Percentiles rank a stretch among this genome's conserved stretches.
Conservation (phyloP, 768 basidiomycete species). For the Lactarius sanguifluus region DNA sequence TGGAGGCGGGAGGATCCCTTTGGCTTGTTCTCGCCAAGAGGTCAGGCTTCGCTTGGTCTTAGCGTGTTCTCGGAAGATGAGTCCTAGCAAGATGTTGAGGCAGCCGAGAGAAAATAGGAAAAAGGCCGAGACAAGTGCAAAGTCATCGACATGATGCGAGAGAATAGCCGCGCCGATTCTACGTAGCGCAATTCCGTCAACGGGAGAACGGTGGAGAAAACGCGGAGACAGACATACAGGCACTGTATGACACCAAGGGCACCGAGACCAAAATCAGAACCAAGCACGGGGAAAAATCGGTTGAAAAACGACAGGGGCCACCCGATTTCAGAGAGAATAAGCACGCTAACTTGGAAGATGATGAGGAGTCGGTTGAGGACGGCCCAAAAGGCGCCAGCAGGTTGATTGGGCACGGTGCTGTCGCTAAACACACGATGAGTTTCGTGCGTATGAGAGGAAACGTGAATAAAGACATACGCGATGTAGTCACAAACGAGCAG, state of each 20-base stretch:
- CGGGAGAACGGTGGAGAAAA: conserved; percentile 1
- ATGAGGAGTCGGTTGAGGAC: conserved; percentile 86
- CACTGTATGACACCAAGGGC: conserved; percentile 85
- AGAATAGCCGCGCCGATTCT: conserved; percentile 53
- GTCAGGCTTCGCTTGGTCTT: conserved; percentile 63
- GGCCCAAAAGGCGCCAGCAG: conserved; percentile 89
- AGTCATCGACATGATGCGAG: conserved; percentile 71
- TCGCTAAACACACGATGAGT: conserved; percentile 41
- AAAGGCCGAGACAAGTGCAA: conserved; percentile 89
- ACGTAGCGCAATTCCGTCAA: conserved; percentile 4
- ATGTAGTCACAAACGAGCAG: conserved; percentile 27
- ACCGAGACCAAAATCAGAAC: conserved; percentile 80
- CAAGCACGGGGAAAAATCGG: conserved; percentile 84
- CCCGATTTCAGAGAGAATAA: conserved; percentile 80
- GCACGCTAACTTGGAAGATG: conserved; percentile 76
- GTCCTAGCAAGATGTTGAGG: conserved; percentile 76
- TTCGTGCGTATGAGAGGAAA: background rate
- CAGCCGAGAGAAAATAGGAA: conserved; percentile 92
- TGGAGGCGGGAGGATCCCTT: conserved; percentile 24
- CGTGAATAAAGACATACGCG: conserved; percentile 7
- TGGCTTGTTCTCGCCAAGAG: conserved; percentile 50
- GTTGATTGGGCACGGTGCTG: conserved; percentile 88
- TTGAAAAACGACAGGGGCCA: conserved; percentile 79
- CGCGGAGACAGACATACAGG: conserved; percentile 50
- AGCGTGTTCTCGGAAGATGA: conserved; percentile 65